Evolutionary conservation across 805 yeast genomes (phyloP).

Genomic region (Yueomyces sp.): DNA sequence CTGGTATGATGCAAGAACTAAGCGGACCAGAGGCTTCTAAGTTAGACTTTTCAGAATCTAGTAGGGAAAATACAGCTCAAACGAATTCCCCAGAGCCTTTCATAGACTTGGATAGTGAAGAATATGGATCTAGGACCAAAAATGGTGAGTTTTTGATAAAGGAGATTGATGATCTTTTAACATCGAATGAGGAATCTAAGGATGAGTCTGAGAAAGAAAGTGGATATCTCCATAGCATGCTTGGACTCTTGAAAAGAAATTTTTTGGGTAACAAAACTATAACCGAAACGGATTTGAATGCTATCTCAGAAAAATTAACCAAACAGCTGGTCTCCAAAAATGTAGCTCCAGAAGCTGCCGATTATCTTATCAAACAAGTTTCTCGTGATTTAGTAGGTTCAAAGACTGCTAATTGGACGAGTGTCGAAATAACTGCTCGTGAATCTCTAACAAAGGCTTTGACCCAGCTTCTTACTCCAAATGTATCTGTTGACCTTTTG

Average conservation of each 20-base stretch:
- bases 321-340: constrained; percentile 75
- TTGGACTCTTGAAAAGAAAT: constrained; percentile 43
- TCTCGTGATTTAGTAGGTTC: constrained; percentile 58
- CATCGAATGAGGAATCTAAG: constrained; percentile 28
- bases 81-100: constrained; percentile 7
- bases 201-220: constrained; percentile 23
- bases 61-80: constrained; percentile 2
- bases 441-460: constrained; percentile 47
- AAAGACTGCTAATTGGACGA: constrained; percentile 59
- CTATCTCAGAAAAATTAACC: constrained; percentile 50
- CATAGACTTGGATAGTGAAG: constrained; percentile 16
- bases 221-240: constrained; percentile 21
- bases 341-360: constrained; percentile 84
- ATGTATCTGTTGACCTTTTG: constrained; percentile 74
- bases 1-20: constrained; percentile 40
- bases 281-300: constrained; percentile 47
- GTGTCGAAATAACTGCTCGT: constrained; percentile 59
- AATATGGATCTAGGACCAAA: constrained; percentile 29
- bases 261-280: constrained; percentile 59
- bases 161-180: constrained; percentile 36
- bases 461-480: constrained; percentile 76
- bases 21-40: constrained; percentile 25
- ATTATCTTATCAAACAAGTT: constrained; percentile 54
- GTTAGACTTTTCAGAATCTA: constrained; percentile 43
- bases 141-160: constrained; percentile 52